A percentile compares a stretch with the other conserved stretches of the same genome.
Conservation (phyloP, 1,284 basidiomycete species). For the Ganoderma resinaceum region DNA sequence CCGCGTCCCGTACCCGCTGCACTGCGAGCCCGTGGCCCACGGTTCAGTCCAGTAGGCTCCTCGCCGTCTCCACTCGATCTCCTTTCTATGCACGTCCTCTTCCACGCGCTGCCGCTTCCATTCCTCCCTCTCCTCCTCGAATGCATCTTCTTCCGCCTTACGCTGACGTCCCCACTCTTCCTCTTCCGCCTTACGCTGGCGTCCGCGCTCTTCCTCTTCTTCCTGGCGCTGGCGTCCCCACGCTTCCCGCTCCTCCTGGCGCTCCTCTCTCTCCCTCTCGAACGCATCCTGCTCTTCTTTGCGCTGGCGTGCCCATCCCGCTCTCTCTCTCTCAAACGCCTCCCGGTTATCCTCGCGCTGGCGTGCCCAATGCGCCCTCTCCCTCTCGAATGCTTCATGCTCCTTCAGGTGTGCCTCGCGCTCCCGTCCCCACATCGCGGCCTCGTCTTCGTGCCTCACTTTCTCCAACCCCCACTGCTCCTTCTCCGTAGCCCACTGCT, state of each 20-base stretch:
- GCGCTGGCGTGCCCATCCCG: neutral
- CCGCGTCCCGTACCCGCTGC: constrained; percentile 24
- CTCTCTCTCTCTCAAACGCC: no score
- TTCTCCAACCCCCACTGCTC: constrained; percentile 3
- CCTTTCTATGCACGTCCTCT: constrained; percentile 22
- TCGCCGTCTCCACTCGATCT: constrained; percentile 20
- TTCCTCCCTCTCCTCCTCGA: constrained; percentile 5
- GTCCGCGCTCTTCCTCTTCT: neutral
- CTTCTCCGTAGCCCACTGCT: neutral
- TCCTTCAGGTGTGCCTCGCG: no score
- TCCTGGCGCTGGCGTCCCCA: neutral
- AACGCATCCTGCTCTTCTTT: neutral
- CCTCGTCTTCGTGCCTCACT: constrained; percentile 3
- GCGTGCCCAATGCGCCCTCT: no score
- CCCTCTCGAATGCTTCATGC: neutral
- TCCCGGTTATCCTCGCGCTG: no score
- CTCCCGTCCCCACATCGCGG: neutral
- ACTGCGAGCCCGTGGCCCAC: constrained; percentile 11
- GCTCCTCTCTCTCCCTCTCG: neutral
- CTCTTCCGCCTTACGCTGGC: neutral
- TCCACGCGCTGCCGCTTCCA: constrained; percentile 4
- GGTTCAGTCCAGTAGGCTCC: constrained; percentile 28
- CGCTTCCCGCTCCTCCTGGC: neutral
- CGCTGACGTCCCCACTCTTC: neutral
- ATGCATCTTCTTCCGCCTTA: neutral